phyloP scores from a whole-genome alignment of 2,329 filamentous ascomycete genomes.

The Botrytis squamosa region DNA sequence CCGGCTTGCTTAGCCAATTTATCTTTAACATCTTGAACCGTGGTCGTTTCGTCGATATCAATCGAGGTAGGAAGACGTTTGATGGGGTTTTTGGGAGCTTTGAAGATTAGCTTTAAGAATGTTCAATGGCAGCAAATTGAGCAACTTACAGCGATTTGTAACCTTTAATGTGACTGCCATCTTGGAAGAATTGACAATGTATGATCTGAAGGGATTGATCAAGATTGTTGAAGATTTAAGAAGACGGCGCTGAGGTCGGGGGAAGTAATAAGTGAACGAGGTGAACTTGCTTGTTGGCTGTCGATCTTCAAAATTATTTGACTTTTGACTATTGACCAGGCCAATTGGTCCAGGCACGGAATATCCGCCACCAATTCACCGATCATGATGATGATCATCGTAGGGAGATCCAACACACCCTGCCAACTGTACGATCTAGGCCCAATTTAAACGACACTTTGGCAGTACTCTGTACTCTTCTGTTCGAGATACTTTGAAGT shows the following conservation, averaged over 20 bases:
- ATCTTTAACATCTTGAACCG: constrained; percentile 60
- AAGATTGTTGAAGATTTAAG: not conserved
- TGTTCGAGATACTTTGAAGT: not conserved
- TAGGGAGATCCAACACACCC: not conserved
- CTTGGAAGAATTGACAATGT: not conserved
- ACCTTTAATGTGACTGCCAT: constrained; percentile 23
- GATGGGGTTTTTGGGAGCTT: constrained; percentile 38
- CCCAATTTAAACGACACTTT: not conserved
- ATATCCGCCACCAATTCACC: not conserved
- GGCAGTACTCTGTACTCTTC: not conserved
- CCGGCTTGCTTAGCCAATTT: constrained; percentile 51
- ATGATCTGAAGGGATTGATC: not conserved
- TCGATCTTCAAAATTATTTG: constrained; percentile 15
- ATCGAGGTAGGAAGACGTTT: constrained; percentile 54
- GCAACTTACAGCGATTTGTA: constrained; percentile 18
- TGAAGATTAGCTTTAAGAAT: not conserved
- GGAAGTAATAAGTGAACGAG: not conserved
- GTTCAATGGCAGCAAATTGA: not conserved
- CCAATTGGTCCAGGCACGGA: constrained; percentile 4
- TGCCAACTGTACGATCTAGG: not conserved
- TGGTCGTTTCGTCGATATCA: constrained; percentile 47
- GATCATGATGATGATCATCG: not conserved
- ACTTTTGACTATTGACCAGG: not conserved
- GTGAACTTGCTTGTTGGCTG: not conserved
- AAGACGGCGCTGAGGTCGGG: not conserved